phyloP scores from a whole-genome alignment of 331 rosid species.

The Rosa hybrid region DNA sequence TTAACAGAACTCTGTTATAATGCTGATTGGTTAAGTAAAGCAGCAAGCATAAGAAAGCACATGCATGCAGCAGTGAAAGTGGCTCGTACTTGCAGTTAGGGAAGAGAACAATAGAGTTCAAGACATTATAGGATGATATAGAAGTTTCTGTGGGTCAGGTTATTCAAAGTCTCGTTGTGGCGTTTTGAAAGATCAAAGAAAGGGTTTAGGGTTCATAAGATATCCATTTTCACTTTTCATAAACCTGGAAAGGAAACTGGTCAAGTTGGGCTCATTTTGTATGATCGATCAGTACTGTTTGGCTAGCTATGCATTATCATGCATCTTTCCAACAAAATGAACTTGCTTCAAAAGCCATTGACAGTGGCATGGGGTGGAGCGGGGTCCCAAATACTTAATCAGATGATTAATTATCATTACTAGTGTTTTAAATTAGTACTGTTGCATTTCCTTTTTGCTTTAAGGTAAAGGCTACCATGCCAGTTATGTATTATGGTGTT shows the following conservation, averaged over 20 bases:
- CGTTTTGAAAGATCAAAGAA: not conserved
- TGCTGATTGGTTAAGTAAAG: not conserved
- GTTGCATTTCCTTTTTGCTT: not conserved
- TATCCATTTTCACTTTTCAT: not conserved
- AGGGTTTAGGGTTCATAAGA: not conserved
- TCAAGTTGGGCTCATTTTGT: not conserved
- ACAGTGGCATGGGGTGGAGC: not conserved
- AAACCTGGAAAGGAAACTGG: not conserved
- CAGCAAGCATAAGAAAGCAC: not conserved
- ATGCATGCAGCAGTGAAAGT: not conserved
- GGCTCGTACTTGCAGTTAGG: not conserved
- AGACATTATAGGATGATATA: not conserved
- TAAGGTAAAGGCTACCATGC: not conserved
- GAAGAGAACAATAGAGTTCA: not conserved
- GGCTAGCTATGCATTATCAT: not conserved
- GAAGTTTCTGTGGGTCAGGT: slow-evolving; percentile 5
- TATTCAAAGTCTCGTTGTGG: not conserved
- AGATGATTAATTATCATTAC: not conserved
- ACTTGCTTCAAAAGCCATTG: not conserved
- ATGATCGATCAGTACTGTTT: not conserved
- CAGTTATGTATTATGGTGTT: not conserved
- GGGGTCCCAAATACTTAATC: not conserved
- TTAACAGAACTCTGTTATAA: too few species aligned
- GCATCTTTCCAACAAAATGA: not conserved
- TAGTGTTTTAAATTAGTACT: not conserved